Base-by-base conservation (phyloP, 2,329 filamentous ascomycete genomes). In the Colletotrichum ledebouriae region DNA sequence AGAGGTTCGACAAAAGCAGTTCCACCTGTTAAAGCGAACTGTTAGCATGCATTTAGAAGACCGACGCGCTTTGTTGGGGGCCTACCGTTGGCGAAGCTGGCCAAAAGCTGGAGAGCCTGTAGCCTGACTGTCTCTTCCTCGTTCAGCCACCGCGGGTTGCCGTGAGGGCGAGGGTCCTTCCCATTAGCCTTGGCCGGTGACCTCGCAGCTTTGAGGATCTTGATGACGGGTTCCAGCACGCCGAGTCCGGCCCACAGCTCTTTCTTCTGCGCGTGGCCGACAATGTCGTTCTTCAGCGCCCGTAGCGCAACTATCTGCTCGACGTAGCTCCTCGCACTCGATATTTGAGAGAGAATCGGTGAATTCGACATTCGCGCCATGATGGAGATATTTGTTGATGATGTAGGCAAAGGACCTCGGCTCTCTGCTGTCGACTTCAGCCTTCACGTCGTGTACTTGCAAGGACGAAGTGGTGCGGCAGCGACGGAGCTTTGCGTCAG, bases 221-320 rank as follows among this genome's bases (percentile, higher is more conserved):
- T 80, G 75, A 84, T 84, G 63, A 85, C 82, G 39, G 87, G 85
- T 60, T 88, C 85, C 53, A 96, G 79, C 33, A 93, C 84, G 17
- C 94, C 94, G 62, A 88, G 82, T 66, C 84, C 84, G 46, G 98
- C 85, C 84, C 91, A 94, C 64, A 88, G 80, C 79, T 95, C 91
- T 80, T 99, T 99, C 78, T 91, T 90, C 78, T 95, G 90, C 39
- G 92, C 86, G 78, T 98, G 94, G 25, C 96, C 96, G 69, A 97
- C 89, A 55, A 97, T 87, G 71, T 96, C 92, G 78, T 97, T 96
- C 83, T 97, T 98, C 34, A 99, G 82, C 47, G 85, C 84, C 72
- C 90, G 89, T 50, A 98, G 84, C 57, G 90, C 87, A 29, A 84
- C 81, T 46, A 87, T 81, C 73, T 87, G 86, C 71, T 90, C 86